A percentile compares a stretch with the other conserved stretches of the same genome.
Evolutionary conservation across 805 yeast species (phyloP).

Genomic region (Ascoidea tarda): DNA sequence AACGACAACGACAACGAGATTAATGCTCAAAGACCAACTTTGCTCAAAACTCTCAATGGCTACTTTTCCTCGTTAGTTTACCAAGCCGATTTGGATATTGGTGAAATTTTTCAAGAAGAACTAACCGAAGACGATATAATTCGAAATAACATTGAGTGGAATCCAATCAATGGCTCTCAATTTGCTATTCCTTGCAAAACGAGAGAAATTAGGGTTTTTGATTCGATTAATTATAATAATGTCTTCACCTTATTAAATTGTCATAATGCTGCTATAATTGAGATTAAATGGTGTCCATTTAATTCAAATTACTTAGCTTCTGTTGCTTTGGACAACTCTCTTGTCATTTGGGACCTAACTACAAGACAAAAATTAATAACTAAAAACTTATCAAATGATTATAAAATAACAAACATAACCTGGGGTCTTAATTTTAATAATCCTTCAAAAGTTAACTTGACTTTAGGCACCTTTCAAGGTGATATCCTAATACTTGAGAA

Average conservation of each 20-base stretch:
- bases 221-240: background rate
- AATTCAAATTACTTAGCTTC: slow-evolving; percentile 48
- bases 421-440: slow-evolving; percentile 18
- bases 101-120: slow-evolving; percentile 19
- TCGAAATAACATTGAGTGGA: slow-evolving; percentile 53
- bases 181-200: slow-evolving; percentile 52
- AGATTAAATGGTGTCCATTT: slow-evolving; percentile 42
- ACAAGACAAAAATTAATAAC: slow-evolving; percentile 19
- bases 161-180: slow-evolving; percentile 43
- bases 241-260: slow-evolving; percentile 1
- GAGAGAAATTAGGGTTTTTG: slow-evolving; percentile 30
- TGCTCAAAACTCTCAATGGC: slow-evolving; percentile 12
- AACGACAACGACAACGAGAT: slow-evolving; percentile 16
- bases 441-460: slow-evolving; percentile 14
- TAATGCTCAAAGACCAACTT: slow-evolving; percentile 1
- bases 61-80: slow-evolving; percentile 23
- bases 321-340: slow-evolving; percentile 32
- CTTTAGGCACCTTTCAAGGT: slow-evolving; percentile 23
- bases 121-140: slow-evolving; percentile 25
- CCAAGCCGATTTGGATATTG: slow-evolving; percentile 27
- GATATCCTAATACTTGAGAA: slow-evolving; percentile 20
- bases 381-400: slow-evolving; percentile 14
- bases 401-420: slow-evolving; percentile 17
- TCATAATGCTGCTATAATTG: slow-evolving; percentile 23
- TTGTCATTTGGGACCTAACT: slow-evolving; percentile 42